Conservation (phyloP, 805 yeast species). For the Lachancea sp. region DNA sequence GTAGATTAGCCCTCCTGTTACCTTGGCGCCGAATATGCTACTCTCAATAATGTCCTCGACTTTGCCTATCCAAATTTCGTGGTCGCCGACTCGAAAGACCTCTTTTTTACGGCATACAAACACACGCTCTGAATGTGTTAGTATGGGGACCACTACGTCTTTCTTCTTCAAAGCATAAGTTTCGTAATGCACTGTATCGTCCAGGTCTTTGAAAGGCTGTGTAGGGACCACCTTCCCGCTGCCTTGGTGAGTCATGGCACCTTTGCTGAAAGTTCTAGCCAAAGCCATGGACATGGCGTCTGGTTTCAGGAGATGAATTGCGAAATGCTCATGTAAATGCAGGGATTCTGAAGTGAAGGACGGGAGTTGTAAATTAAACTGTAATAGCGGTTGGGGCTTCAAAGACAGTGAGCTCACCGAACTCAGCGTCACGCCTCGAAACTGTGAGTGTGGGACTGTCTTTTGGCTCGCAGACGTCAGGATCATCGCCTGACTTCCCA, state of each 20-base stretch:
- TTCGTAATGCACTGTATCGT: conserved; percentile 31
- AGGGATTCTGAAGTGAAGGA: conserved; percentile 68
- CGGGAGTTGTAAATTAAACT: conserved; percentile 82
- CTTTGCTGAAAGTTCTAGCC: conserved; percentile 62
- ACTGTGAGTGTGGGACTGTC: conserved; percentile 16
- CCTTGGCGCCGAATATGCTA: conserved; percentile 24
- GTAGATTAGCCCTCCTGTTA: conserved; percentile 60
- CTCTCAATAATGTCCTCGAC: conserved; percentile 50
- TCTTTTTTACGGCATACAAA: conserved; percentile 53
- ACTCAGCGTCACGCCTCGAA: conserved; percentile 72
- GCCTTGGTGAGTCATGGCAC: conserved; percentile 34
- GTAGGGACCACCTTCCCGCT: conserved; percentile 31
- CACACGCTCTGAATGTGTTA: conserved; percentile 51
- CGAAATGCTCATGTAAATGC: conserved; percentile 53
- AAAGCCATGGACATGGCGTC: conserved; percentile 45
- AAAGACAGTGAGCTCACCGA: conserved; percentile 80
- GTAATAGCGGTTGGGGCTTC: conserved; percentile 68
- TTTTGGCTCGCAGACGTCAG: conserved; percentile 44
- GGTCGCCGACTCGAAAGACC: conserved; percentile 63
- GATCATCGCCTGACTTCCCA: conserved; percentile 51
- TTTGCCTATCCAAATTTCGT: conserved; percentile 84
- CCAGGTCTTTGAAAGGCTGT: conserved; percentile 48
- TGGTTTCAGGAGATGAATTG: conserved; percentile 72
- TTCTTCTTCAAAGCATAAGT: conserved; percentile 24
- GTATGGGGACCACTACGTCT: conserved; percentile 44